Evolutionary conservation across 2,329 filamentous ascomycete species (phyloP).

Genomic region (Orbilia brochopaga): DNA sequence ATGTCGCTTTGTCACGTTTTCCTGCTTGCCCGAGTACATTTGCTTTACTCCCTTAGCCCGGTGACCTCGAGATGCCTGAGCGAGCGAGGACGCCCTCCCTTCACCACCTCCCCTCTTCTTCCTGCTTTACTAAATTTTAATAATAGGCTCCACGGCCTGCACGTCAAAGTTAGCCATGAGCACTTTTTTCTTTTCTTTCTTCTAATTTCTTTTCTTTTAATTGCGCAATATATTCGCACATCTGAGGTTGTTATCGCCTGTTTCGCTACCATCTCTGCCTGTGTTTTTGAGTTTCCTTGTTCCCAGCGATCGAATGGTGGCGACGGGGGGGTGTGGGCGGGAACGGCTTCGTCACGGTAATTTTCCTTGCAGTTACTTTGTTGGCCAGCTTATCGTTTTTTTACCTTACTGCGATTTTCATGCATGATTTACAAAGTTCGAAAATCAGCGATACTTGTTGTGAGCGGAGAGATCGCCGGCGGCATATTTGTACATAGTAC

Average conservation of each 20-base stretch:
- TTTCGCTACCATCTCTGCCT: no score
- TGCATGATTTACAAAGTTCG: no score
- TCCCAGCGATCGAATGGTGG: no score
- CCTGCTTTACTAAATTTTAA: constrained; percentile 19
- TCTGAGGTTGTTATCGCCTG: no score
- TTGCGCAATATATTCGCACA: no score
- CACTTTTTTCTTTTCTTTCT: constrained; percentile 12
- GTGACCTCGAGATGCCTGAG: constrained; percentile 26
- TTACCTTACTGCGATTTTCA: not conserved
- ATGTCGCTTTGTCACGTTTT: constrained; percentile 36
- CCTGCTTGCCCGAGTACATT: constrained; percentile 7
- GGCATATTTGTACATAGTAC: constrained; percentile 12
- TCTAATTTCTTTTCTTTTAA: constrained; percentile 16
- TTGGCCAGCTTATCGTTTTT: not conserved
- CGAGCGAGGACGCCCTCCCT: no score
- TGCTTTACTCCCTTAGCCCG: constrained; percentile 9
- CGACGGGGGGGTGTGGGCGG: no score
- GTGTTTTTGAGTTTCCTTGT: no score
- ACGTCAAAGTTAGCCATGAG: constrained; percentile 10
- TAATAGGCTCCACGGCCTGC: constrained; percentile 33
- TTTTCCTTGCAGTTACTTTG: not conserved
- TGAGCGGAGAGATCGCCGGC: constrained; percentile 21
- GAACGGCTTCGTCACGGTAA: not conserved
- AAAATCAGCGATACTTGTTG: no score
- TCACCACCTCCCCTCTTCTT: constrained; percentile 2